Conservation (phyloP, 2,329 filamentous ascomycete genomes). For the Helotiales sp. region DNA sequence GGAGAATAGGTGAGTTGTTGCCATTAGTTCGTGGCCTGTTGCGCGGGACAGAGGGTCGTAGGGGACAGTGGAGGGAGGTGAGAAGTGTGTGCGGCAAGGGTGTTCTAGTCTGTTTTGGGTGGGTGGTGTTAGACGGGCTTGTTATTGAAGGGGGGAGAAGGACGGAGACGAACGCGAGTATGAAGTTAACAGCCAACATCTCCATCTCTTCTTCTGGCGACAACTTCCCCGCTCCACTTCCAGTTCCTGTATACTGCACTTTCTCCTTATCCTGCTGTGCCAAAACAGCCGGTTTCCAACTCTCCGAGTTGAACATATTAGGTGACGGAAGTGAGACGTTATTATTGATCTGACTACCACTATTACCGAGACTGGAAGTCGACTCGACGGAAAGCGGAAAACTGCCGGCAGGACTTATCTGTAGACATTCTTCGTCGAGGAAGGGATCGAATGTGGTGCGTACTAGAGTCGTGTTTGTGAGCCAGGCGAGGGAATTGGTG, state of each 20-base stretch:
- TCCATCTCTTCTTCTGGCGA: constrained; percentile 17
- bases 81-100: constrained; percentile 38
- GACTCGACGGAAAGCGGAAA: not conserved
- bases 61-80: constrained; percentile 1
- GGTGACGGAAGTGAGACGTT: constrained; percentile 8
- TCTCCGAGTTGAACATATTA: constrained; percentile 4
- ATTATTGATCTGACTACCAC: not conserved
- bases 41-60: constrained; percentile 24
- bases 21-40: constrained; percentile 39
- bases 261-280: constrained; percentile 3
- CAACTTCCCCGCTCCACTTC: not conserved
- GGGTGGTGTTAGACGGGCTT: not conserved
- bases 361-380: not conserved
- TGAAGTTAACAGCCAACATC: constrained; percentile 40
- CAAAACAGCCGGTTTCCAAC: not conserved
- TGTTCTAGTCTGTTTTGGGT: constrained; percentile 32
- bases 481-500: constrained; percentile 6
- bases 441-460: constrained; percentile 32
- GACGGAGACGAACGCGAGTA: constrained; percentile 36
- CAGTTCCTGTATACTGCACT: not conserved
- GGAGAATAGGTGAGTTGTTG: constrained; percentile 34
- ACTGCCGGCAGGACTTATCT: constrained; percentile 24
- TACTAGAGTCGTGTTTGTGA: constrained; percentile 20
- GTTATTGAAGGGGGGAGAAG: too few species aligned
- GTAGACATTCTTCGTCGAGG: constrained; percentile 28